Evolutionary conservation across 805 yeast species (phyloP), one percentile per base, ranked within the genome.

Genomic region (Ogataea ganodermae): DNA sequence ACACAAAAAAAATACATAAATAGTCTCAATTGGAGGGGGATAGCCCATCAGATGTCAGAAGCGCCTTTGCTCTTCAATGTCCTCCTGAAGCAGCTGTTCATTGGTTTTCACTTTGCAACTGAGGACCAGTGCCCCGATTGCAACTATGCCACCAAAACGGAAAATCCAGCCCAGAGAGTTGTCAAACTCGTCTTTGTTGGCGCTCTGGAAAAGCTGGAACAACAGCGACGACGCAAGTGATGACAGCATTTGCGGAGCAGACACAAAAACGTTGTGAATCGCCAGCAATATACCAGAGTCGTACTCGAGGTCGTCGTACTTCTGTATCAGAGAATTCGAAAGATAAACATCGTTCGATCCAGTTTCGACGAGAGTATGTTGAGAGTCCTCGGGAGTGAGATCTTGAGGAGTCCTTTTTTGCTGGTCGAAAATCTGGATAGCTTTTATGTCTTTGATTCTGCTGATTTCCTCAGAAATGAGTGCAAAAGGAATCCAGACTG

Each of bases 401-500:
- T 46, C 49, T 18, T 45, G 54, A 13, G 37, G 45, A n/a, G 45
- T 44, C 28, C 51, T 53, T 18, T 45, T 43, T 22, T 52, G 61
- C 30, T 51, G 44, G 28, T 55, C 52, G 31, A 35, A 53, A 14
- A 63, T 58, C 44, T 63, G 60, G 16, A 60, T 48, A 0, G 72
- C 65, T 48, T 75, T 76, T 23, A 74, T 68, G 52, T 74, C 79
- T 50, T 75, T 77, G 24, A 79, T 75, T 44, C 81, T 63, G 24
- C 81, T 69, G 14, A 78, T 69, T 51, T 79, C 84, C 55, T 79
- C 83, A 27, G 84, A 76, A 9, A 82, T 79, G 31, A 82, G 57
- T 1, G 80, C 81, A 61, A 80, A 82, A 6, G 87, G 87, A 2
- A 83, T 81, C 87, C 87, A 82, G 14, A 80, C 69, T 0, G 85